A percentile compares a stretch with the other conserved stretches of the same genome.
phyloP scores from a whole-genome alignment of 2,329 filamentous ascomycete genomes.

The Metarhizium brunneum region DNA sequence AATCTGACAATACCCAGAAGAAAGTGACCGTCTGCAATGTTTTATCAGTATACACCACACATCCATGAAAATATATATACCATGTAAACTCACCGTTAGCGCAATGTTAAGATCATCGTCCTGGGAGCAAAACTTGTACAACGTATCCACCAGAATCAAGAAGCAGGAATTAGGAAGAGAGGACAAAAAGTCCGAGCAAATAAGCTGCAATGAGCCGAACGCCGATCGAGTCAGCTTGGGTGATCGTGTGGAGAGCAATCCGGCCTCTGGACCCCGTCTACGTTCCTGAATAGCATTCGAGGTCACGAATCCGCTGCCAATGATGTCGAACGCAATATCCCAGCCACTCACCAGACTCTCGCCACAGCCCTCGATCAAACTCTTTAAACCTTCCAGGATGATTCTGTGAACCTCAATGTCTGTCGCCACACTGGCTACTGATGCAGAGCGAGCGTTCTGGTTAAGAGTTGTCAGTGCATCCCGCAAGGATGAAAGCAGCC shows the following conservation, averaged over 20 bases:
- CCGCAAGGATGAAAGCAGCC: slow-evolving; percentile 58
- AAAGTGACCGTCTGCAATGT: slow-evolving; percentile 69
- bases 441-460: slow-evolving; percentile 38
- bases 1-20: slow-evolving; percentile 93
- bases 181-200: slow-evolving; percentile 88
- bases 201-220: slow-evolving; percentile 81
- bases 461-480: slow-evolving; percentile 49
- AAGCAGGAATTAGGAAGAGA: slow-evolving; percentile 64
- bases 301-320: slow-evolving; percentile 67
- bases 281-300: slow-evolving; percentile 25
- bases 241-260: slow-evolving; percentile 46
- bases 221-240: slow-evolving; percentile 73
- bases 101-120: slow-evolving; percentile 91
- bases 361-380: slow-evolving; percentile 77
- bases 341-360: slow-evolving; percentile 77
- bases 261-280: slow-evolving; percentile 17
- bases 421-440: slow-evolving; percentile 49
- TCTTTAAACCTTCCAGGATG: slow-evolving; percentile 70
- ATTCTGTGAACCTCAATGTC: slow-evolving; percentile 75
- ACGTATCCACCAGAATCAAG: slow-evolving; percentile 70
- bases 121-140: slow-evolving; percentile 84
- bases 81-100: slow-evolving; percentile 55
- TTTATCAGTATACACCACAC: neutral
- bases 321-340: slow-evolving; percentile 76
- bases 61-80: neutral